phyloP scores from a whole-genome alignment of 805 yeast genomes.

The Debaryomyces hansenii region DNA sequence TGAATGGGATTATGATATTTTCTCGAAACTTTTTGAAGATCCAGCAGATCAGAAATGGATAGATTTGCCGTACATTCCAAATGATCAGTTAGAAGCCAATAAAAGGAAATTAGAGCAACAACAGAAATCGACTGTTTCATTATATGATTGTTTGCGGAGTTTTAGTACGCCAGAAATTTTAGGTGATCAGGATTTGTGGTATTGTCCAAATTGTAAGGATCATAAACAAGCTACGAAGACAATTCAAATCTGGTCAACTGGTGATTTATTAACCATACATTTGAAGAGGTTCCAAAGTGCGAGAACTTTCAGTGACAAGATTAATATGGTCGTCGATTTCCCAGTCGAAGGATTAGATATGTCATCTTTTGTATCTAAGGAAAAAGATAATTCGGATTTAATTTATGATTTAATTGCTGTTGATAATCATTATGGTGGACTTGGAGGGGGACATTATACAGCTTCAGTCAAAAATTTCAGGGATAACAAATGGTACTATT shows the following conservation, averaged over 20 bases:
- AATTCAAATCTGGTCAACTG: conserved; percentile 90
- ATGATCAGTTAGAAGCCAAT: conserved; percentile 54
- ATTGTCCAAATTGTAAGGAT: conserved; percentile 85
- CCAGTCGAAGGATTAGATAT: conserved; percentile 84
- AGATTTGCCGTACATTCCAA: conserved; percentile 36
- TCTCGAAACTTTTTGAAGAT: conserved; percentile 53
- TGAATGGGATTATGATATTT: conserved; percentile 59
- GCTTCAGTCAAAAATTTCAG: conserved; percentile 79
- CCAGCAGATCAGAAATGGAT: conserved; percentile 58
- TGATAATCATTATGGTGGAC: conserved; percentile 93
- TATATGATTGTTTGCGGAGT: conserved; percentile 71
- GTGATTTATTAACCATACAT: conserved; percentile 87
- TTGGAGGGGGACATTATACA: conserved; percentile 98
- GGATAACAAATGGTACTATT: conserved; percentile 84
- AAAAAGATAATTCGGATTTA: conserved; percentile 25
- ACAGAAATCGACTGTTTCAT: conserved; percentile 46
- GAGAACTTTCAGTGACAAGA: conserved; percentile 83
- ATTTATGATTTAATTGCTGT: conserved; percentile 88
- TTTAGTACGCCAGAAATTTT: conserved; percentile 83
- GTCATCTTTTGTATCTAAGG: conserved; percentile 48
- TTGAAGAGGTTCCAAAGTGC: conserved; percentile 87
- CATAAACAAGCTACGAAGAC: conserved; percentile 90
- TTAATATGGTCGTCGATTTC: conserved; percentile 79
- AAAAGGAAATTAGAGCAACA: conserved; percentile 34
- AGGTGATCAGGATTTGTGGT: conserved; percentile 91